Evolutionary conservation across 768 basidiomycete species (phyloP).

Genomic region (Pisolithus microcarpus): DNA sequence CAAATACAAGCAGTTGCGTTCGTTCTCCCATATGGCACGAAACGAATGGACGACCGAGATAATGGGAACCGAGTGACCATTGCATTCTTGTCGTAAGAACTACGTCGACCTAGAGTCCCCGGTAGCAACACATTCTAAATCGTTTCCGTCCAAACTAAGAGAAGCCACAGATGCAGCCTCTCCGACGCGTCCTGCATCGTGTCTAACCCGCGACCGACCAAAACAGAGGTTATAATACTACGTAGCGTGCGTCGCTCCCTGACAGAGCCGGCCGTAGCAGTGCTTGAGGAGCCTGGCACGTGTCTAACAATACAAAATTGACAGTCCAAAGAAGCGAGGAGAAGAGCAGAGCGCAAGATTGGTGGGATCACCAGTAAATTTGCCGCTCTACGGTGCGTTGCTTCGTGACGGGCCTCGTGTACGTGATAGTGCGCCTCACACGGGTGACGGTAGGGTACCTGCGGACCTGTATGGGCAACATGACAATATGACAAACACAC

Average conservation of each 20-base stretch:
- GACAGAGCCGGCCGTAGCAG: constrained; percentile 47
- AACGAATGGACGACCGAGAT: neutral
- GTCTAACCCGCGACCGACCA: constrained; percentile 9
- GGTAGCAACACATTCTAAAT: constrained; percentile 16
- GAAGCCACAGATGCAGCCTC: constrained; percentile 6
- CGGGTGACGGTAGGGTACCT: constrained; percentile 79
- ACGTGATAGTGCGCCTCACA: constrained; percentile 65
- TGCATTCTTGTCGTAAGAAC: constrained; percentile 6
- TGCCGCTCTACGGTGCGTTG: constrained; percentile 63
- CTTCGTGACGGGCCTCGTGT: constrained; percentile 42
- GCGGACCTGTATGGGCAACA: constrained; percentile 1
- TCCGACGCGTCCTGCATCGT: constrained; percentile 13
- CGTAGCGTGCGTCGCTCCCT: constrained; percentile 30
- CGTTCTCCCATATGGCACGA: neutral
- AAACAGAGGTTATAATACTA: constrained; percentile 12
- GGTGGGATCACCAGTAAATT: constrained; percentile 57
- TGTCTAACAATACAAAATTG: constrained; percentile 30
- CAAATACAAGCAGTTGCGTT: neutral
- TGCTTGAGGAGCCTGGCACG: constrained; percentile 18
- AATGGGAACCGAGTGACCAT: constrained; percentile 3
- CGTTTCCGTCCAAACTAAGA: constrained; percentile 4
- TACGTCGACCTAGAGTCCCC: constrained; percentile 6
- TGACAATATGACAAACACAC: neutral
- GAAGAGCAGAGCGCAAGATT: neutral
- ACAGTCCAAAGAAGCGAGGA: constrained; percentile 12